Evolutionary conservation across 83 land plant species (phyloP).

Genomic region (Diphasiastrum complanatum): DNA sequence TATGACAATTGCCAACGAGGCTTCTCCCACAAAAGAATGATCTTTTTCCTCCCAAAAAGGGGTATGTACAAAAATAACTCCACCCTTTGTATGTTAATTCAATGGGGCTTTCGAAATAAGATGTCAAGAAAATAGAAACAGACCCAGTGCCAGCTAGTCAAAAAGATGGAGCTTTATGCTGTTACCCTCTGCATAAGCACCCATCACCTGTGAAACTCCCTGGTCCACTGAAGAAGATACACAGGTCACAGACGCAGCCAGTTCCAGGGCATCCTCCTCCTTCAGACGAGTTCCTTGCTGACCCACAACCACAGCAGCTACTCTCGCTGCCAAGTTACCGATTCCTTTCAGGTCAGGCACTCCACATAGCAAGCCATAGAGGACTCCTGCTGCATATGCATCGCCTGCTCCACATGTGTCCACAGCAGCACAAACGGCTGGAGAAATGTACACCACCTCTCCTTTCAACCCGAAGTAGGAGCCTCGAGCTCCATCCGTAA

Average conservation of each 20-base stretch:
- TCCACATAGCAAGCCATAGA: constrained; percentile 68
- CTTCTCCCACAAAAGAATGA: too few relatives aligned
- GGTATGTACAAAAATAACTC: too few relatives aligned
- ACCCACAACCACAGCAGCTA: constrained; percentile 83
- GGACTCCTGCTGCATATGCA: constrained; percentile 89
- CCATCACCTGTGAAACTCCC: too few relatives aligned
- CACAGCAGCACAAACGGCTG: constrained; percentile 67
- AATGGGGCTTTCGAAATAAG: too few relatives aligned
- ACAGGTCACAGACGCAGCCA: constrained; percentile 45
- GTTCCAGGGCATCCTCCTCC: constrained; percentile 50
- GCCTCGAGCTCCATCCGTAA: constrained; percentile 85
- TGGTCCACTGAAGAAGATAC: too few relatives aligned
- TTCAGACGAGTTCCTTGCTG: constrained; percentile 86
- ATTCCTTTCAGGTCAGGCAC: constrained; percentile 67
- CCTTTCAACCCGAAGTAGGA: constrained; percentile 82
- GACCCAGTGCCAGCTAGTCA: too few relatives aligned
- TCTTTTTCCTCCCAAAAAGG: too few relatives aligned
- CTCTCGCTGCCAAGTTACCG: constrained; percentile 70
- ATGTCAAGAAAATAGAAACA: too few relatives aligned
- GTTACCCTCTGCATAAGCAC: too few relatives aligned
- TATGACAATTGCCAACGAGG: too few relatives aligned
- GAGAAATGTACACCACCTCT: constrained; percentile 73
- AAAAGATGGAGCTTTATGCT: too few relatives aligned
- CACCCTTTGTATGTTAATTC: too few relatives aligned
- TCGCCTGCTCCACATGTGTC: constrained; percentile 98